Percentiles rank a stretch among this genome's conserved stretches.
Evolutionary conservation across 2,329 filamentous ascomycete genomes (phyloP).

Genomic region (Fusarium phyllophilum): DNA sequence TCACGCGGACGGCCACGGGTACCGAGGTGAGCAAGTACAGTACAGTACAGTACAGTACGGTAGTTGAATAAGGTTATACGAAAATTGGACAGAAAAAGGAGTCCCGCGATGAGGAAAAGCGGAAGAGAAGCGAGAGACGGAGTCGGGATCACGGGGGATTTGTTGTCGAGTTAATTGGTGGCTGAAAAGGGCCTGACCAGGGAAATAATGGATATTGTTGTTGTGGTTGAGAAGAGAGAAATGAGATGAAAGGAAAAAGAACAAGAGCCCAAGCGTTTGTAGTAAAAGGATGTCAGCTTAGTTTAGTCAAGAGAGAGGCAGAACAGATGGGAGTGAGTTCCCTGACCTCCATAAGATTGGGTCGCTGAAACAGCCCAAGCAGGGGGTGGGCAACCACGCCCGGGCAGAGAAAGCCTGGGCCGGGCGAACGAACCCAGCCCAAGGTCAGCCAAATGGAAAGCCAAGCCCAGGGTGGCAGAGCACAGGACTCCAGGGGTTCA

Average conservation of each 20-base stretch:
- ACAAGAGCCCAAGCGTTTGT: conserved; percentile 27
- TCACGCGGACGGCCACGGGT: conserved; percentile 23
- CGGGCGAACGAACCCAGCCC: not conserved
- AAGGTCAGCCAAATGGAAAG: not conserved
- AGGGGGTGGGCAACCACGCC: conserved; percentile 4
- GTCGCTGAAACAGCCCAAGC: conserved; percentile 32
- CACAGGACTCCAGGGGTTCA: conserved; percentile 27
- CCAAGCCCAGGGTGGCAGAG: conserved; percentile 25
- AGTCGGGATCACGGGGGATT: conserved; percentile 21
- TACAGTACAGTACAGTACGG: not conserved
- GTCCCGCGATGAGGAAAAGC: conserved; percentile 22
- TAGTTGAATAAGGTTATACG: conserved; percentile 16
- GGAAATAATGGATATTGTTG: conserved; percentile 13
- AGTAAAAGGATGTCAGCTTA: conserved; percentile 34
- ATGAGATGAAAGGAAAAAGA: conserved; percentile 28
- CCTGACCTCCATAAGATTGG: conserved; percentile 5
- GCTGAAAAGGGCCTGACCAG: conserved; percentile 22
- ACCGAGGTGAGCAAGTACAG: not conserved
- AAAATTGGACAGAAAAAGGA: conserved; percentile 21
- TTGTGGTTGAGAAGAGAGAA: conserved; percentile 32
- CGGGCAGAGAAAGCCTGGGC: conserved; percentile 1
- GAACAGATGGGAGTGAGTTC: not conserved
- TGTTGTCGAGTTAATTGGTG: conserved; percentile 15
- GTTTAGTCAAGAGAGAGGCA: conserved; percentile 6
- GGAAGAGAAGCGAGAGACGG: conserved; percentile 31